phyloP scores from a whole-genome alignment of 148 eudicot genomes.

The Cornus kousa region DNA sequence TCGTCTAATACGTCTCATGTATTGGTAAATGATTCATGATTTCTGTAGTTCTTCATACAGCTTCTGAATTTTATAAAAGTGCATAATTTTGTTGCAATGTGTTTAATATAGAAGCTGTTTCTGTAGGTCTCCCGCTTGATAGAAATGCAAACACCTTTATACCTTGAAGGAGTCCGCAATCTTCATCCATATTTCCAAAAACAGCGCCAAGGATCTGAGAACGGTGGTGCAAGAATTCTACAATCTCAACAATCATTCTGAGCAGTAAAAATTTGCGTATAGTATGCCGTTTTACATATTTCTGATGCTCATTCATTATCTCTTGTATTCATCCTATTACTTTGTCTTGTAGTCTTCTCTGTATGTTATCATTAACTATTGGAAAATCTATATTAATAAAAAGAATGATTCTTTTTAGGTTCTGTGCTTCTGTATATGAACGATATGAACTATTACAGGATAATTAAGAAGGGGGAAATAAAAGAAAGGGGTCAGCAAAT shows the following conservation, averaged over 20 bases:
- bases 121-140: constrained; percentile 88
- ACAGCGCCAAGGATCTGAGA: constrained; percentile 15
- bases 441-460: no score
- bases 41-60: neutral
- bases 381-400: neutral
- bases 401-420: neutral
- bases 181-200: constrained; percentile 73
- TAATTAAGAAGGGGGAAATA: neutral
- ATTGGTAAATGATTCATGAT: neutral
- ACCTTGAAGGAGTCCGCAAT: constrained; percentile 65
- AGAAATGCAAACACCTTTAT: constrained; percentile 94
- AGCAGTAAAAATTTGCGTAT: neutral
- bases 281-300: neutral
- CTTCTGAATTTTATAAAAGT: neutral
- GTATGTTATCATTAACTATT: neutral
- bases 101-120: constrained; percentile 14
- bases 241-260: constrained; percentile 23
- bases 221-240: constrained; percentile 13
- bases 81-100: neutral
- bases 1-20: neutral
- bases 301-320: neutral
- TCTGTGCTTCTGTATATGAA: neutral
- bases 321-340: neutral
- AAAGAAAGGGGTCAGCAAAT: neutral
- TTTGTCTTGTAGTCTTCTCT: no score